Conservation (phyloP, 139 green algal genomes). For the Chlorella sp. region DNA sequence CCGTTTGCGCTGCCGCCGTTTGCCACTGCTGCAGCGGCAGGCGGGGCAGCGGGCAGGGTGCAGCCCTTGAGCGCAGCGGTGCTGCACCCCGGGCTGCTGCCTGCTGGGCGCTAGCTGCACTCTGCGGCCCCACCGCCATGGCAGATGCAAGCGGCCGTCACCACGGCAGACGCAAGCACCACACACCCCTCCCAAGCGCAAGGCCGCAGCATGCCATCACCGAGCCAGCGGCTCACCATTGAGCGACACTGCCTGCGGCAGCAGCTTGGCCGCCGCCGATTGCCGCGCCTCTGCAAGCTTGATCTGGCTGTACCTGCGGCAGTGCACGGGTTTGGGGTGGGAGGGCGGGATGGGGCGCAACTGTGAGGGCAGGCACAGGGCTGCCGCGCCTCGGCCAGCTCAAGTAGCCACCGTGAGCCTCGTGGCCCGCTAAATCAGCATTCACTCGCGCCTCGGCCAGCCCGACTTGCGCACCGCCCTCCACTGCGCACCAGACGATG, state of each 20-base stretch:
- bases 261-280: conserved; percentile 17
- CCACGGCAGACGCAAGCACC: no score
- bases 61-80: not conserved
- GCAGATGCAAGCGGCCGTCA: no score
- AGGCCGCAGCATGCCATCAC: no score
- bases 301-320: conserved; percentile 43
- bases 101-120: no score
- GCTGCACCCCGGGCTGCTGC: no score
- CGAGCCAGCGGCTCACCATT: not conserved
- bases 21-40: not conserved
- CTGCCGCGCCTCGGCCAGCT: no score
- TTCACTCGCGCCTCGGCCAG: not conserved
- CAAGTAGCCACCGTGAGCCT: no score
- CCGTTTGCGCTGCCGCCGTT: no score
- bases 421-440: no score
- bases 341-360: not conserved
- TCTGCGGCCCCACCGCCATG: no score
- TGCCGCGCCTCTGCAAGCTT: conserved; percentile 39
- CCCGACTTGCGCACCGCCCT: not conserved
- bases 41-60: not conserved
- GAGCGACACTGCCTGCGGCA: not conserved
- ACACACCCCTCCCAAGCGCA: no score
- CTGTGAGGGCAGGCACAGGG: not conserved
- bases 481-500: conserved; percentile 76
- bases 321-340: not conserved